phyloP scores from a whole-genome alignment of 306 rosid species.

The Geum urbanum region DNA sequence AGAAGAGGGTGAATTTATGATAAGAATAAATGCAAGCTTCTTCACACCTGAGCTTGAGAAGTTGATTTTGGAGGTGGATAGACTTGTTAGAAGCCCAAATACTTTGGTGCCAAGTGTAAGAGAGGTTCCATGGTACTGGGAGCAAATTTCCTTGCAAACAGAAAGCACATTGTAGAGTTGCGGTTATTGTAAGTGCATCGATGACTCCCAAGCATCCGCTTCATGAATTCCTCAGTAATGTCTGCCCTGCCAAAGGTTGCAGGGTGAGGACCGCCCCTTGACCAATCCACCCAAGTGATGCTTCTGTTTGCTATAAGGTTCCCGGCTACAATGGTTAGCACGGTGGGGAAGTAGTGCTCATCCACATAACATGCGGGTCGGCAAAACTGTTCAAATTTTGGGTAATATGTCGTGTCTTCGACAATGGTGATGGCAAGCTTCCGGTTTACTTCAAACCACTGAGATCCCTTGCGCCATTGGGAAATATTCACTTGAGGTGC shows the following conservation, averaged over 20 bases:
- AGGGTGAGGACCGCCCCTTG: conserved; percentile 93
- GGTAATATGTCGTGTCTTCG: conserved; percentile 52
- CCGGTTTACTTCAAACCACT: conserved; percentile 88
- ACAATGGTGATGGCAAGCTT: conserved; percentile 65
- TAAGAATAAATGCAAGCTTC: not conserved
- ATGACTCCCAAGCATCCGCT: conserved; percentile 31
- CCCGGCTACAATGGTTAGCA: conserved; percentile 66
- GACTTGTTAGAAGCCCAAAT: conserved; percentile 47
- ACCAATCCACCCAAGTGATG: conserved; percentile 98
- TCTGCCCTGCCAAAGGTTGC: conserved; percentile 75
- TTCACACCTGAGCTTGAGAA: not conserved
- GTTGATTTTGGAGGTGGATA: not conserved
- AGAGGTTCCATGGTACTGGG: conserved; percentile 86
- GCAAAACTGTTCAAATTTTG: conserved; percentile 59
- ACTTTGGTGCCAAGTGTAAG: conserved; percentile 40
- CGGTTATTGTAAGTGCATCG: conserved; percentile 51
- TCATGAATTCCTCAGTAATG: conserved; percentile 49
- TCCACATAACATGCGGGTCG: conserved; percentile 85
- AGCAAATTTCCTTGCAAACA: conserved; percentile 87
- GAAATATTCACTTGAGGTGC: conserved; percentile 64
- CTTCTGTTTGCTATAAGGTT: conserved; percentile 66
- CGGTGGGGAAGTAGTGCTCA: conserved; percentile 94
- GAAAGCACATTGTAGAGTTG: conserved; percentile 54
- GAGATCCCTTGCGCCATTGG: conserved; percentile 94
- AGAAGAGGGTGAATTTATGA: not conserved